Base-by-base conservation (phyloP, 805 yeast species). In the Lipomyces chichibuensis region DNA sequence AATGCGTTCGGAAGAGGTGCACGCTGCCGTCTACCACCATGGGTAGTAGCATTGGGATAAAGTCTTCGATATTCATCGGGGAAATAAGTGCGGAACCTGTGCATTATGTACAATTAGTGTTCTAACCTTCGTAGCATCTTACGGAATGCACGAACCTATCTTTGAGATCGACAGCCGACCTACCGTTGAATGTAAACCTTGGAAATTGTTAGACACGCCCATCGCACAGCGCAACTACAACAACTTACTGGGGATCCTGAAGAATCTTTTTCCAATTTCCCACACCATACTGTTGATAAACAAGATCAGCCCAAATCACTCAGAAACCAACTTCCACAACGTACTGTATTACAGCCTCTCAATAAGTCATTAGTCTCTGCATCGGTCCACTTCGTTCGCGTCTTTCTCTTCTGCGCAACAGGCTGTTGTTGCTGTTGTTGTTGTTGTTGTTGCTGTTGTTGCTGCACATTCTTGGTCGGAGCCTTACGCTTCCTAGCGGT, bases 261-360 rank as follows among this genome's bases (percentile, higher is more conserved):
- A 81, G 74, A 39, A 81, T 81, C 75, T 81, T 81, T 70, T 81
- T 81, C 84, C 84, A 81, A 75, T 81, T 81, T 62, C 83, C 83
- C 37, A 68, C 71, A 13, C 72, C 71, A 33, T 68, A 59, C 69
- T 65, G 43, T 23, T 52, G 39, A 49, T n/a, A 56, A 52, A 4
- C 57, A 32, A 35, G 39, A 54, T 11, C 20, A 55, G 13, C 20
- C 57, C 20, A 23, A 13, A 20, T 3, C 14, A n/a, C 55, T 14
- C 25, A 3, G 20, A 35, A 17, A 29, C 32, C 14, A 25, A 43
- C 13, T 1, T 32, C 11, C 32, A 3, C 52, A 17, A 63, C 71
- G 11, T 59, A 67, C 72, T 46, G 75, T 75, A 64, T 75, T 76
- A 72, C 84, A 81, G 53, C 84, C 84, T 54, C 79, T 79, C 75